Evolutionary conservation across 257 asterid genomes (phyloP).

Genomic region (Scutellaria baicalensis): DNA sequence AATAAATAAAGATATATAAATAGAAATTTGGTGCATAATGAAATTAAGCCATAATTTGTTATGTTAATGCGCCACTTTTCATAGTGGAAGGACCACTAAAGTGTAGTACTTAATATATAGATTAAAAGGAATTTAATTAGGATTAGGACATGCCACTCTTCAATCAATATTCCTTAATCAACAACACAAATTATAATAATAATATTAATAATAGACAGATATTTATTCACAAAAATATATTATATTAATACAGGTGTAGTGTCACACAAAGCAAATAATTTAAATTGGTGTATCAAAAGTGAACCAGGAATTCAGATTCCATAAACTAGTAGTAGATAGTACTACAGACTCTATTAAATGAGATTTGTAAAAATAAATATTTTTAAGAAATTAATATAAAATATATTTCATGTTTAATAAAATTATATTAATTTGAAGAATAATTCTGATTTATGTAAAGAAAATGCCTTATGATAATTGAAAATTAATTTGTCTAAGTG

Average conservation of each 20-base stretch:
- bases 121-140: neutral
- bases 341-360: too few species aligned
- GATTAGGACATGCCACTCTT: neutral
- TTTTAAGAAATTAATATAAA: too few species aligned
- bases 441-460: too few species aligned
- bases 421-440: too few species aligned
- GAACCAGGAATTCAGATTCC: neutral
- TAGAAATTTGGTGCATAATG: conserved; percentile 7
- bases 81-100: conserved; percentile 22
- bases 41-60: neutral
- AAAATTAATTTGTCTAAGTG: too few species aligned
- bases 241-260: neutral
- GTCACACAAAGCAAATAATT: neutral
- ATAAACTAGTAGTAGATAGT: too few species aligned
- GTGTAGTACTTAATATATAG: neutral
- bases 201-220: too few species aligned
- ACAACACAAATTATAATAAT: neutral
- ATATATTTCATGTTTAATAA: too few species aligned
- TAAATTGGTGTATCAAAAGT: neutral
- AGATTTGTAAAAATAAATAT: too few species aligned
- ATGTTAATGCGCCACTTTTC: neutral
- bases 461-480: too few species aligned
- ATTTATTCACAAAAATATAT: neutral
- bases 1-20: too few species aligned
- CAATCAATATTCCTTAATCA: conserved; percentile 24